Conservation (phyloP, 441 rosid species). For the Eugenia klotzschiana region DNA sequence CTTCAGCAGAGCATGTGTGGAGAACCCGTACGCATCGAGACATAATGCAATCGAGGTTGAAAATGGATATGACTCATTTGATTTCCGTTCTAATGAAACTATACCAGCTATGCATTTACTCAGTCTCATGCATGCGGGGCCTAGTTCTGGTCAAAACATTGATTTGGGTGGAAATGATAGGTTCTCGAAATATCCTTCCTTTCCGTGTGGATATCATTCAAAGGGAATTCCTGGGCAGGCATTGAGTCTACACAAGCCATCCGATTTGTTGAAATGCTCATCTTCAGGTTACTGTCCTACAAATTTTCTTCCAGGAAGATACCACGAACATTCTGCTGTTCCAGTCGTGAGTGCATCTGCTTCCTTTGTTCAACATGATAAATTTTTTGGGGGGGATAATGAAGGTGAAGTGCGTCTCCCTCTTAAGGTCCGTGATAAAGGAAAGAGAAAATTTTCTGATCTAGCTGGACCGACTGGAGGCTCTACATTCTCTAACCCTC, state of each 20-base stretch:
- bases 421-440: slow-evolving; percentile 29
- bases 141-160: slow-evolving; percentile 28
- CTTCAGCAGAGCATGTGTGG: not conserved
- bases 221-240: slow-evolving; percentile 27
- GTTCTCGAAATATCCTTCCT: slow-evolving; percentile 32
- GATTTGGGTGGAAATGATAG: slow-evolving; percentile 30
- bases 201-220: slow-evolving; percentile 27
- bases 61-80: not conserved
- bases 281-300: slow-evolving; percentile 22
- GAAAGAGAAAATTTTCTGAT: slow-evolving; percentile 26
- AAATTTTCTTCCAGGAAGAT: slow-evolving; percentile 18
- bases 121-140: slow-evolving; percentile 54
- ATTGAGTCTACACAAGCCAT: slow-evolving; percentile 24
- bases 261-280: slow-evolving; percentile 17
- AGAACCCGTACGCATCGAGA: not conserved
- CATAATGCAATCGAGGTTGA: not conserved
- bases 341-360: slow-evolving; percentile 35
- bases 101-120: not conserved
- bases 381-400: slow-evolving; percentile 17
- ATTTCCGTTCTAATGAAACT: not conserved
- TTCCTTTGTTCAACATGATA: slow-evolving; percentile 35
- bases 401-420: slow-evolving; percentile 26
- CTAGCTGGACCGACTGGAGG: slow-evolving; percentile 17
- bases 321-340: slow-evolving; percentile 16
- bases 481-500: slow-evolving; percentile 16